These are phyloP conservation scores for Curvularia spicifera DNA, from an alignment of 2,329 filamentous ascomycete genomes.

Conservation along the genomic window DNA sequence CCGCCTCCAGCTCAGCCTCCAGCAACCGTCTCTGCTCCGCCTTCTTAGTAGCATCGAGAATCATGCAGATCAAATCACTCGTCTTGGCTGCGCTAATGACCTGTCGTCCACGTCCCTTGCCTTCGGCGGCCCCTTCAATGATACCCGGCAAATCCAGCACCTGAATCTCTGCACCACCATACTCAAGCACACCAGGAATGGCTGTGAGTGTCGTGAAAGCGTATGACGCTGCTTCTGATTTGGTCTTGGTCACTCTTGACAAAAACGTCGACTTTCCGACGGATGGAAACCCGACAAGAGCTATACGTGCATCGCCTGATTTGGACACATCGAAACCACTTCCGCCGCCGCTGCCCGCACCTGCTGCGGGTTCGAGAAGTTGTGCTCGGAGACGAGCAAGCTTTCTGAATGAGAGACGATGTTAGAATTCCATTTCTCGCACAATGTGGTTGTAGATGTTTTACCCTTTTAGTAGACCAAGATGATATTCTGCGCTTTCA, in stretches of 20 bases:
- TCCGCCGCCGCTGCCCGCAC: constrained; percentile 77
- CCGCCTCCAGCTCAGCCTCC: constrained; percentile 91
- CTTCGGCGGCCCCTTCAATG: constrained; percentile 94
- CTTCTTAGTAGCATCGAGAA: constrained; percentile 94
- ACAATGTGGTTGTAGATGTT: neutral
- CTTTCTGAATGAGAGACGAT: constrained; percentile 66
- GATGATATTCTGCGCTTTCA: constrained; percentile 80
- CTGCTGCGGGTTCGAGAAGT: constrained; percentile 85
- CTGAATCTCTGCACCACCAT: constrained; percentile 97
- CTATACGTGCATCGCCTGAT: constrained; percentile 93
- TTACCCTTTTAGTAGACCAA: constrained; percentile 95
- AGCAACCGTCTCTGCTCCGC: constrained; percentile 89
- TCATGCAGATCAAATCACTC: constrained; percentile 95
- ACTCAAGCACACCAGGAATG: constrained; percentile 95
- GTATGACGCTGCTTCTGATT: constrained; percentile 93
- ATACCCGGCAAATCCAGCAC: constrained; percentile 97
- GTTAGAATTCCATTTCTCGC: neutral
- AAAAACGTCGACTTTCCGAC: constrained; percentile 98
- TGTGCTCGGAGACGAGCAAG: constrained; percentile 93
- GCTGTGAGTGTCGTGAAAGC: constrained; percentile 97
- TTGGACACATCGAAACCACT: constrained; percentile 90
- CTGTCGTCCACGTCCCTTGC: constrained; percentile 92
- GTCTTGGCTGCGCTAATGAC: constrained; percentile 99
- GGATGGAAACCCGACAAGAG: constrained; percentile 97
- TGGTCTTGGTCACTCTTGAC: constrained; percentile 98